Conservation (phyloP, 148 eudicot species). For the Persicaria tinctoria region DNA sequence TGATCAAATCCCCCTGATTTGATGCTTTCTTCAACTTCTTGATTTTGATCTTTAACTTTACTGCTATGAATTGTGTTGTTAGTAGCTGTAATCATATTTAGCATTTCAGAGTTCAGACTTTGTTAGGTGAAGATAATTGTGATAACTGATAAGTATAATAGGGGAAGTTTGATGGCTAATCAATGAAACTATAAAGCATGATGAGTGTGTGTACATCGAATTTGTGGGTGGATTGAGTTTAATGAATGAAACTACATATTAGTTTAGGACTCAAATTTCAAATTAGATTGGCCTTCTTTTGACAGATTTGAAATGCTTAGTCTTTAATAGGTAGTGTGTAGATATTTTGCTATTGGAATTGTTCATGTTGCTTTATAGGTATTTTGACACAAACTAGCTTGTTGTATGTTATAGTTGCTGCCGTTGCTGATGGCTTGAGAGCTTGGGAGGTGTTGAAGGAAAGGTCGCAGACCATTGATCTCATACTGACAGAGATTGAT, state of each 20-base stretch:
- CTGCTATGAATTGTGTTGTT: neutral
- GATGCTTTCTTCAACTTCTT: constrained; percentile 4
- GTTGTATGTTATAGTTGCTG: constrained; percentile 47
- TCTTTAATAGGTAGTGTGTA: neutral
- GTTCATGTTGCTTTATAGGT: neutral
- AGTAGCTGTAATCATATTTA: too few relatives aligned
- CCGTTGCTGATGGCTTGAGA: constrained; percentile 86
- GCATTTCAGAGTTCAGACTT: too few relatives aligned
- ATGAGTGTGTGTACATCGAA: neutral
- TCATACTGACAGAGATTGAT: constrained; percentile 83
- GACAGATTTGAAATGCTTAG: neutral
- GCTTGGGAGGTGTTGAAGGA: constrained; percentile 87
- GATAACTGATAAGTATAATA: neutral
- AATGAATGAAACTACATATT: neutral
- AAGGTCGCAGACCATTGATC: constrained; percentile 60
- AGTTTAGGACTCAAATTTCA: neutral
- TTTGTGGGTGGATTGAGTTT: neutral
- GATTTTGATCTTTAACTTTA: neutral
- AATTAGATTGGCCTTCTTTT: neutral
- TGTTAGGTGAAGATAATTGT: neutral
- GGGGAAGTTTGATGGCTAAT: neutral
- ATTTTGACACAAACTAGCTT: neutral
- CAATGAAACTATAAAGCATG: neutral
- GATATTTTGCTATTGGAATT: neutral
- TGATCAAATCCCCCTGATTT: neutral